Percentiles rank a stretch among this genome's conserved stretches.
phyloP scores from a whole-genome alignment of 1,284 basidiomycete genomes.

The Cryptococcus sp. region DNA sequence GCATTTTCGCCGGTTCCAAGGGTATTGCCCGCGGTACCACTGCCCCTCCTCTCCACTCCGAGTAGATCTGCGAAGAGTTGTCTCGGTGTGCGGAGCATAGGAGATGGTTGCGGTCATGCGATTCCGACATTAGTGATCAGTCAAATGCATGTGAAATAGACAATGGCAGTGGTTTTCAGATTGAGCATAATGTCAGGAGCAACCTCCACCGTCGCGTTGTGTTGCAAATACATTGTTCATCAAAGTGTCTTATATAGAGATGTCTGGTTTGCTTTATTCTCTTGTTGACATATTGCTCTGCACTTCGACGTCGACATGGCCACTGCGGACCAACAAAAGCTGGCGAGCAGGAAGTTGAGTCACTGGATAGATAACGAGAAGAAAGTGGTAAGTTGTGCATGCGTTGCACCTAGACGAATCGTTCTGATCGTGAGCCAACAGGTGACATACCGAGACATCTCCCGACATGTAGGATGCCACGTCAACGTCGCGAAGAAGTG shows the following conservation, averaged over 20 bases:
- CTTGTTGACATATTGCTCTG: background rate
- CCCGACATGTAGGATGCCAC: slow-evolving; percentile 42
- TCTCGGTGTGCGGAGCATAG: background rate
- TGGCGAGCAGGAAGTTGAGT: slow-evolving; percentile 21
- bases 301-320: slow-evolving; percentile 3
- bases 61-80: slow-evolving; percentile 9
- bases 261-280: background rate
- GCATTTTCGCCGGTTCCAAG: slow-evolving; percentile 72
- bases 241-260: background rate
- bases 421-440: slow-evolving; percentile 9
- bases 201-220: too few relatives aligned
- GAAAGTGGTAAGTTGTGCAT: slow-evolving; percentile 25
- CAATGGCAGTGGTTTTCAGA: too few relatives aligned
- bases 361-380: slow-evolving; percentile 41
- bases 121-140: too few relatives aligned
- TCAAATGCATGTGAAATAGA: slow-evolving; percentile 1
- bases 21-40: slow-evolving; percentile 75
- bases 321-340: slow-evolving; percentile 27
- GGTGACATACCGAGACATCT: slow-evolving; percentile 45
- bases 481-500: slow-evolving; percentile 48
- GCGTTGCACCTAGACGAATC: background rate
- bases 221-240: too few relatives aligned
- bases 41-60: slow-evolving; percentile 65
- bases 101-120: too few relatives aligned
- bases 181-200: too few relatives aligned